phyloP scores from a whole-genome alignment of 805 yeast genomes.

The Sugiyamaella americana region DNA sequence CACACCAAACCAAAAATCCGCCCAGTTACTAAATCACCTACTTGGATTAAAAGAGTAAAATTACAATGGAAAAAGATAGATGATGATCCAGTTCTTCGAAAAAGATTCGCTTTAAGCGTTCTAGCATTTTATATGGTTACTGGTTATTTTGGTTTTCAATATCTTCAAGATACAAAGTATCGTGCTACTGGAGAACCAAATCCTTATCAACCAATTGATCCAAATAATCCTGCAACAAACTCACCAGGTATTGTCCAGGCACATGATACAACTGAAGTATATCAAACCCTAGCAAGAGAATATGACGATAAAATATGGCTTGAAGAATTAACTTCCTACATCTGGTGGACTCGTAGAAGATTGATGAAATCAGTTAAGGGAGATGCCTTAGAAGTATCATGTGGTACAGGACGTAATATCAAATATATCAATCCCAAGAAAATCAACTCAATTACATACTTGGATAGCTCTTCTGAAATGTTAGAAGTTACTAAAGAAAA shows the following conservation, averaged over 20 bases:
- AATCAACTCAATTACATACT: constrained; percentile 69
- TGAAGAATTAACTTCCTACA: constrained; percentile 50
- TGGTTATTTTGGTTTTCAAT: constrained; percentile 24
- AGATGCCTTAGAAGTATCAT: constrained; percentile 88
- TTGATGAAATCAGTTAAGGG: constrained; percentile 73
- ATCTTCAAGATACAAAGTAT: constrained; percentile 31
- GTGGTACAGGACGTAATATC: constrained; percentile 94
- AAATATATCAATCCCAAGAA: constrained; percentile 58
- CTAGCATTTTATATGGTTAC: constrained; percentile 21
- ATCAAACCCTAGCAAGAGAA: constrained; percentile 67
- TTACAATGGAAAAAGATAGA: constrained; percentile 12
- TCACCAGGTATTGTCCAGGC: constrained; percentile 49
- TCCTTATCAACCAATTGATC: constrained; percentile 26
- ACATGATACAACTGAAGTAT: constrained; percentile 62
- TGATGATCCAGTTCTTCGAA: constrained; percentile 16
- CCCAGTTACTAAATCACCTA: not conserved
- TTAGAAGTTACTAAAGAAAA: constrained; percentile 70
- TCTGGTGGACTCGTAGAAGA: constrained; percentile 64
- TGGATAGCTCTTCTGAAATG: constrained; percentile 84
- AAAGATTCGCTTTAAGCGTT: constrained; percentile 17
- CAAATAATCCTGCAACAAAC: not conserved
- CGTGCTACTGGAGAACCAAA: constrained; percentile 31
- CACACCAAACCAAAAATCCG: not conserved
- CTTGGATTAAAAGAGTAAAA: constrained; percentile 7
- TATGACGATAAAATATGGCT: constrained; percentile 76